Evolutionary conservation across 768 basidiomycete species (phyloP), one percentile per base, ranked within the genome.

Genomic region (Baorangia bicolor): DNA sequence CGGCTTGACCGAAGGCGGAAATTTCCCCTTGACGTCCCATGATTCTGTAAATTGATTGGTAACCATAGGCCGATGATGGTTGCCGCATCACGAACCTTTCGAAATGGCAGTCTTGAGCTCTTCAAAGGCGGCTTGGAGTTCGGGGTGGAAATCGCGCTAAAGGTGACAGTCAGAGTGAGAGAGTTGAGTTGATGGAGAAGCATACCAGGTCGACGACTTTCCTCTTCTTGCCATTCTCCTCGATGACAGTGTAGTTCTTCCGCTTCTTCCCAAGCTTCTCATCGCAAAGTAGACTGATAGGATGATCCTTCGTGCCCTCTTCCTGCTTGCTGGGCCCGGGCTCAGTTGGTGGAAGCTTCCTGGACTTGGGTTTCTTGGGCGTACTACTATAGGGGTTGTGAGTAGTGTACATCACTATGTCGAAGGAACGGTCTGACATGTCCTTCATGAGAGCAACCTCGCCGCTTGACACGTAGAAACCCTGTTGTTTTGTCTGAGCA

Each of bases 401-500:
- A 67, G 67, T 46, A 28, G 18, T n/a, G 43, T 34, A 46, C 48
- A 54, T 10, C 30, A 28, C 12, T 0, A 25, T 25, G 49, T 16
- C 35, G 53, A 27, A 11, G 50, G 50, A 34, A 55, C 9, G 23
- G 33, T 3, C 74, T 49, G 56, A 81, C 75, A 85, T 86, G 75
- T 94, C 89, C 67, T 89, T 90, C 64, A 93, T 76, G 13, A 98
- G 70, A 4, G 92, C 92, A 14, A 98, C 89, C 64, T 92, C 88
- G 2, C 94, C 94, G 31, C 82, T 82, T 7, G 88, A 90, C 11
- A 98, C 94, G 66, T 94, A 96, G 77, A 95, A 97, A 1, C 92
- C 93, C 55, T 89, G 86, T 64, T 95, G 92, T 71, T 90, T 92
- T 5, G 95, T 96, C 70, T 92, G 87, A 5, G 90, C 92, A 64